Base-by-base conservation (phyloP, 225 moss, liverwort and hornwort genomes). In the Polytrichum formosum region DNA sequence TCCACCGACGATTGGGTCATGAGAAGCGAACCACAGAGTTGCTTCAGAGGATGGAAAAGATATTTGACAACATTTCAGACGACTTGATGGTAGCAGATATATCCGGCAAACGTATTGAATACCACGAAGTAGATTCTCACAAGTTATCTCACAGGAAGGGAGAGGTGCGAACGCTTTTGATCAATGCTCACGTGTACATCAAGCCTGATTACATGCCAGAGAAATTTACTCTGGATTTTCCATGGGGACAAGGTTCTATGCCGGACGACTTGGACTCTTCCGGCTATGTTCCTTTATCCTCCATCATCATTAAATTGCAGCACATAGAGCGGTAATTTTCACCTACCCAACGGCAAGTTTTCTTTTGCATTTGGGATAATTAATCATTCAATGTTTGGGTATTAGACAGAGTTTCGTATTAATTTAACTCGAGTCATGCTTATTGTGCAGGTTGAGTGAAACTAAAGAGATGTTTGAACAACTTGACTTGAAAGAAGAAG, bases 401-500 rank as follows among this genome's bases (percentile, higher is more conserved):
- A 46, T 16, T 46, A 46, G 46, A 46, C 46, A 46, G 9, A 35
- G 46, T 46, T 46, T 46, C 37, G 9, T 37, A 37, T 2, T 10
- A 10, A 46, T 10, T 13, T 16, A 46, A 46, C 13, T 46, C 16
- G 46, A 46, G 46, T 46, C 13, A 16, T 46, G 53, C 61, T 18
- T 54, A 56, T n/a, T 29, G 66, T 67, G 76, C 76, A 71, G 66
- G 71, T 66, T 6, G 5, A 61, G 29, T 33, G 61, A 67, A 6
- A 71, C 66, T 1, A n/a, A 19, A 61, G 61, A 61, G 71, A 0
- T 0, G 5, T 61, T 77, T 35, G 13, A 71, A 56, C 66, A 67
- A 6, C 1, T 70, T 20, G 66, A 61, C 46, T 28, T 62, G 56
- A 10, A 69, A 54, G 1, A 27, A 4, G 60, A 25, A 1, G 17